Base-by-base conservation (phyloP, 495 filamentous ascomycete species). In the Tuber calosporum region DNA sequence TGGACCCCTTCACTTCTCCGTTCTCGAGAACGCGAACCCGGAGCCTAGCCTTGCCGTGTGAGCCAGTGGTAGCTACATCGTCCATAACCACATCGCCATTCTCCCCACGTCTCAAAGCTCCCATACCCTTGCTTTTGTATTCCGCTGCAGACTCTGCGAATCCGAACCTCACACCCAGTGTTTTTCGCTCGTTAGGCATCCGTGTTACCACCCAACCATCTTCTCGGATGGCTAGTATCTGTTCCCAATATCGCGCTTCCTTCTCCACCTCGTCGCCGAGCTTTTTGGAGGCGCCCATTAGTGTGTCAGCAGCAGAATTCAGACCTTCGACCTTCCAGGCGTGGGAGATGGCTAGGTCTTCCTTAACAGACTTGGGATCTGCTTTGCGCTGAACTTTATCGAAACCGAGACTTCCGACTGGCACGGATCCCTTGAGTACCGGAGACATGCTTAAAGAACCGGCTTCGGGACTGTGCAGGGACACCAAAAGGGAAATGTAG, bases 171-270 rank as follows among this genome's bases (percentile, higher is more conserved):
- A 98, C 94, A 45, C 89, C 93, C 41, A 98, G 84, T 2, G 89
- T 89, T 79, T 92, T 88, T 69, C 85, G 86, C 48, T 94, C 89
- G 37, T 89, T 86, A 1, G 93, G 91, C 37, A 93, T 79, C 37
- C 90, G 86, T 77, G 88, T 92, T 11, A 97, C 80, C 37, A 91
- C 87, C 94, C 95, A 99, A 4, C 93, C 92, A 40, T 89, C 89
- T 66, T 93, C 87, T 75, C 89, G 91, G 39, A 98, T 87, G 34
- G 88, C 87, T 41, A 97, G 82, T 1, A 97, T 87, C 79, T 97
- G 88, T 68, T 90, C 85, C 96, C 96, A 99, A 82, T 97, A 98
- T 74, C 87, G 89, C 2, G 88, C 89, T 82, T 99, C 96, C 19
- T 88, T 86, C 42, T 85, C 83, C 40, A 95, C 90, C 79, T 97